Evolutionary conservation across 768 basidiomycete species (phyloP), one percentile per base, ranked within the genome.

Genomic region (Lentinus brumalis): DNA sequence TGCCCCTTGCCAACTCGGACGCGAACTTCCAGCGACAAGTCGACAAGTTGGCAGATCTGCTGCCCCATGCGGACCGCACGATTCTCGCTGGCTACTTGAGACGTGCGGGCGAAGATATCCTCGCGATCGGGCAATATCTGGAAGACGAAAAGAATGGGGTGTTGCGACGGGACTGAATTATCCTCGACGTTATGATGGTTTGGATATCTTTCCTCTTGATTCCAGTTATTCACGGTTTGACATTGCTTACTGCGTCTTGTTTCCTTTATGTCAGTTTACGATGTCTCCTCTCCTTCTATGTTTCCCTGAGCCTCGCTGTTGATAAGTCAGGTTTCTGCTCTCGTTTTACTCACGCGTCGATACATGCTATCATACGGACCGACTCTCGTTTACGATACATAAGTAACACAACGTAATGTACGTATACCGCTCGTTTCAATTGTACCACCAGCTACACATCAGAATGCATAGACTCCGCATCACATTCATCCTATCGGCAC

Each of bases 121-220:
- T 91, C 45, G 92, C 92, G n/a, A 91, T 94, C 66, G 90, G 90
- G 15, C 88, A 91, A 69, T 94, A 91, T 71, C 77, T 94, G 11
- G 91, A 92, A 64, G 92, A 94, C 64, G 89, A 92, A 71, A 88
- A 87, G 76, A 89, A 87, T 67, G 90, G 90, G 35, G 80, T 77
- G 49, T 70, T 92, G 50, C 77, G 79, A 59, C 63, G 70, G 40
- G 66, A 70, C 47, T 74, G 60, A 67, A 65, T 51, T 10, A 56
- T 9, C 14, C 12, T 46, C 31, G 47, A 57, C 50, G 38, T 32
- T 45, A 26, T 26, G 21, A 26, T 26, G 21, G 45, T 41, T 8
- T 39, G 21, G 50, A 35, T 29, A 29, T 46, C 30, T 31, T 38
- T 40, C 26, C 11, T 35, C 42, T 31, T 53, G 41, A 26, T 50